phyloP scores from a whole-genome alignment of 2,329 filamentous ascomycete genomes.

The Rutstroemia sp. region DNA sequence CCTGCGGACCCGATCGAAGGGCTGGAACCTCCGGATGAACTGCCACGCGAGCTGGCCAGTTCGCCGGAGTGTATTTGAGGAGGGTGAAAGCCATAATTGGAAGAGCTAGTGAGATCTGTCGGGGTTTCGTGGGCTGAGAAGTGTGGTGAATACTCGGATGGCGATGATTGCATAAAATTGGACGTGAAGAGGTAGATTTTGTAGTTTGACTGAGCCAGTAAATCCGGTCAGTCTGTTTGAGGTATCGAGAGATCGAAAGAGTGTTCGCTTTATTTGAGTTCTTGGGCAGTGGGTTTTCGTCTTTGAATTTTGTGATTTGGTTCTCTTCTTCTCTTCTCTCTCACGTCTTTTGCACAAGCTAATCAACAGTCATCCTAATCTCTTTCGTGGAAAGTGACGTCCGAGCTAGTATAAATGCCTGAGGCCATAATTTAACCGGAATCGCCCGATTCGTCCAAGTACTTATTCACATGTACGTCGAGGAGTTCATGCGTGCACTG shows the following conservation, averaged over 20 bases:
- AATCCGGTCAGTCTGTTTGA: slow-evolving; percentile 28
- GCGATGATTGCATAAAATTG: slow-evolving; percentile 61
- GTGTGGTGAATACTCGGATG: slow-evolving; percentile 39
- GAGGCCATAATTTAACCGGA: background rate
- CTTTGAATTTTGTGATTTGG: background rate
- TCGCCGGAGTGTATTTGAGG: slow-evolving; percentile 34
- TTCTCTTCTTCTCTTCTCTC: background rate
- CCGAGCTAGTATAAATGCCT: background rate
- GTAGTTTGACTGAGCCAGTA: slow-evolving; percentile 29
- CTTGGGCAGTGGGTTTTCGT: background rate
- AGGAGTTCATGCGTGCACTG: no score
- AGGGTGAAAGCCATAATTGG: slow-evolving; percentile 52
- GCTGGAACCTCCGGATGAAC: slow-evolving; percentile 13
- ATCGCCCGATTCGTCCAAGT: no score
- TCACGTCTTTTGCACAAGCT: background rate
- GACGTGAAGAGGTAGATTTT: slow-evolving; percentile 23
- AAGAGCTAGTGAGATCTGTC: slow-evolving; percentile 28
- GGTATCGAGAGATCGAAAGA: background rate
- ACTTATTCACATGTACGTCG: no score
- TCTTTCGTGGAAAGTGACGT: background rate
- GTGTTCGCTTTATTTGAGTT: background rate
- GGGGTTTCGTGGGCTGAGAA: slow-evolving; percentile 34
- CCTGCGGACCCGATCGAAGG: slow-evolving; percentile 17
- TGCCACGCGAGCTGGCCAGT: slow-evolving; percentile 27
- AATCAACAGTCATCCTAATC: background rate